These are phyloP conservation scores for Hyaloscypha hepaticicola DNA, from an alignment of 495 filamentous ascomycete species.

Conservation along the genomic window DNA sequence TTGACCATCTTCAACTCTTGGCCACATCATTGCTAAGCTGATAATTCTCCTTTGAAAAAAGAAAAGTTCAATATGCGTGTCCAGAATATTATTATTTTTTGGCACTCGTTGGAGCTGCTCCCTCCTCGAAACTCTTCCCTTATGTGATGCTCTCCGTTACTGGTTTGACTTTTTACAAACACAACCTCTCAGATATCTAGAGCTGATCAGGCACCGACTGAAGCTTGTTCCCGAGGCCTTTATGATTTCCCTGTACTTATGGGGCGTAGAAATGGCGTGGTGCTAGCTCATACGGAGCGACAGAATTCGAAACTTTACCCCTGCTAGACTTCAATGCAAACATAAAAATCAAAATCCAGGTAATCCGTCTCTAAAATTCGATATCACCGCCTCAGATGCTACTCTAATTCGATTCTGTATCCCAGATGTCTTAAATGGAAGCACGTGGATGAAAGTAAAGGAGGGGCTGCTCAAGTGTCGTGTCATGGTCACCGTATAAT, in stretches of 20 bases:
- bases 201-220: neutral
- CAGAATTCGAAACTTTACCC: neutral
- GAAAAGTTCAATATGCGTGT: neutral
- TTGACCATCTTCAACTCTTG: neutral
- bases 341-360: neutral
- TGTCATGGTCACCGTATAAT: neutral
- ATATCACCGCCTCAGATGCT: too few species aligned
- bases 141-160: neutral
- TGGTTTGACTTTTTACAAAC: neutral
- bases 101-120: neutral
- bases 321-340: too few species aligned
- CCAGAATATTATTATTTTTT: neutral
- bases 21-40: neutral
- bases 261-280: neutral
- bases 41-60: neutral
- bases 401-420: too few species aligned
- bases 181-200: neutral
- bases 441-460: neutral
- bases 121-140: neutral
- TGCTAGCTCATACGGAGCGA: neutral
- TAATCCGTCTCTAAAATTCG: too few species aligned
- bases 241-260: neutral
- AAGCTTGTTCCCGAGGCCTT: neutral
- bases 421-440: neutral
- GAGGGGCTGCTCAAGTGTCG: neutral